A percentile compares a stretch with the other conserved stretches of the same genome.
Evolutionary conservation across 106 monocot species (phyloP).

Genomic region (Narthecium ossifragum): DNA sequence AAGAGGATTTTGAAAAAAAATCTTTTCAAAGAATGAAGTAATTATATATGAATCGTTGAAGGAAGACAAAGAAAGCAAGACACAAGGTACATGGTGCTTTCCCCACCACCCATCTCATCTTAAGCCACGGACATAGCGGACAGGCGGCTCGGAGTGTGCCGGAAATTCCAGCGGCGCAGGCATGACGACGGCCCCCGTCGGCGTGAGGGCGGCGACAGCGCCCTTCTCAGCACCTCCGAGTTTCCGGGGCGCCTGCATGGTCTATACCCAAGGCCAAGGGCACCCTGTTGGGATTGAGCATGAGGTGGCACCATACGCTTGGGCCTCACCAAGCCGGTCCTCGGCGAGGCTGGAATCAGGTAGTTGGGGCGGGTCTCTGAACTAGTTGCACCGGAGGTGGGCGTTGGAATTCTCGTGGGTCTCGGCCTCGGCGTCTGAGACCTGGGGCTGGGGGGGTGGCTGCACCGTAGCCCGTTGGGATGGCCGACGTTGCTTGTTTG

Average conservation of each 20-base stretch:
- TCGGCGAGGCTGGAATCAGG: too few species aligned
- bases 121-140: constrained; percentile 25
- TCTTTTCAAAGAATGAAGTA: neutral
- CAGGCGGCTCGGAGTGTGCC: constrained; percentile 36
- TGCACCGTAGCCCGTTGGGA: too few species aligned
- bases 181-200: neutral
- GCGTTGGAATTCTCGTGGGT: too few species aligned
- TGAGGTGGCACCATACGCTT: neutral
- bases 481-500: too few species aligned
- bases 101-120: neutral
- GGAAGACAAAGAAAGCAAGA: neutral
- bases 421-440: too few species aligned
- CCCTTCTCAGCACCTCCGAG: constrained; percentile 28
- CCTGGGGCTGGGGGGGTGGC: too few species aligned
- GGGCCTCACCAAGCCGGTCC: neutral
- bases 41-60: neutral
- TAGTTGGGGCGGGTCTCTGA: too few species aligned
- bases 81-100: neutral
- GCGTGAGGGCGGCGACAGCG: constrained; percentile 23
- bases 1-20: neutral
- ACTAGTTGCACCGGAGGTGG: too few species aligned
- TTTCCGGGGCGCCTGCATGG: too few species aligned
- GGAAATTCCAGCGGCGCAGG: constrained; percentile 29
- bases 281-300: too few species aligned
- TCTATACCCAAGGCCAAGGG: too few species aligned